These are phyloP conservation scores for Uromyces viciae-fabae DNA, from an alignment of 1,284 basidiomycete species.

Conservation along the genomic window DNA sequence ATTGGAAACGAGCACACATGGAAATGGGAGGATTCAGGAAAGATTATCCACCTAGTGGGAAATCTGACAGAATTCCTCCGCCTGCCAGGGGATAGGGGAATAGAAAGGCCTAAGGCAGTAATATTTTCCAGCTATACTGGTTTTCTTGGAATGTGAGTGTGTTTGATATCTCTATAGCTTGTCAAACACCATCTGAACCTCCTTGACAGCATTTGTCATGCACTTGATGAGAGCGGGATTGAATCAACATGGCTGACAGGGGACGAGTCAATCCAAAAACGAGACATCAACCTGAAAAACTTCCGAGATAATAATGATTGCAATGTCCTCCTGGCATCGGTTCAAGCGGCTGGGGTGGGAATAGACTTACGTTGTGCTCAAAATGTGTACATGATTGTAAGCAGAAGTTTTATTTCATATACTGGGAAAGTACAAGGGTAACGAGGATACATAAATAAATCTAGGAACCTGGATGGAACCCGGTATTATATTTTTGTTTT, in stretches of 20 bases:
- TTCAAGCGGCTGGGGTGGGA: constrained; percentile 2
- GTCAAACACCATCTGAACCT: neutral
- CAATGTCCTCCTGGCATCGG: neutral
- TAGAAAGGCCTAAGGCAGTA: neutral
- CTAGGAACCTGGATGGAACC: constrained; percentile 8
- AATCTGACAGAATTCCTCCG: neutral
- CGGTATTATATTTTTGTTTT: too few species aligned
- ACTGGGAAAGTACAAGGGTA: neutral
- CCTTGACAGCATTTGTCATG: neutral
- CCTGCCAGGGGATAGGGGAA: neutral
- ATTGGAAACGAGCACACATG: neutral
- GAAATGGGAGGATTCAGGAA: neutral
- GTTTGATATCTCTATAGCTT: neutral
- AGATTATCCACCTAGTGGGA: neutral
- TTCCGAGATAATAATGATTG: neutral
- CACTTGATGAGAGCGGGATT: constrained; percentile 1
- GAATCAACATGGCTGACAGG: neutral
- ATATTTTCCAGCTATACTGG: constrained; percentile 8
- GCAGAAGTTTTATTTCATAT: neutral
- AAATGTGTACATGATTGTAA: constrained; percentile 1
- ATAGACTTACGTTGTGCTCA: neutral
- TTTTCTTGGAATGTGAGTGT: neutral
- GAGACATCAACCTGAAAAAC: neutral
- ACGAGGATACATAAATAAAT: neutral
- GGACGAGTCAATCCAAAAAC: neutral